Conservation (phyloP, 345 rosid genomes). For the Cardiospermum halicacabum region DNA sequence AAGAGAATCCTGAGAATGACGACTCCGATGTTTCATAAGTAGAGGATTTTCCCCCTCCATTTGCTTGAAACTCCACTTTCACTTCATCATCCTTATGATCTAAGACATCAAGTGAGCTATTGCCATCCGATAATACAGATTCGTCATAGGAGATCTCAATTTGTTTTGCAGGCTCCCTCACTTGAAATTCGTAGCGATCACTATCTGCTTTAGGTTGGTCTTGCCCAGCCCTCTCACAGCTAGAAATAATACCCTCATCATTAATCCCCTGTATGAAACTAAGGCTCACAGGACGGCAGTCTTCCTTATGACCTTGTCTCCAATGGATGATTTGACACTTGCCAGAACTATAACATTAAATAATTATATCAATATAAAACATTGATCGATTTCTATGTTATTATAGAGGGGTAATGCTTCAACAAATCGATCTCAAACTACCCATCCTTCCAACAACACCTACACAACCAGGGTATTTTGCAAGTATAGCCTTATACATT, state of each 20-base stretch:
- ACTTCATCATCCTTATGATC: constrained; percentile 27
- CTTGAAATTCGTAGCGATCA: constrained; percentile 26
- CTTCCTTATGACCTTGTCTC: constrained; percentile 96
- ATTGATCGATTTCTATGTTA: not conserved
- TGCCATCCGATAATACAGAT: constrained; percentile 23
- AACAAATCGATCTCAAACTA: not conserved
- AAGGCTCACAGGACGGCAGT: constrained; percentile 60
- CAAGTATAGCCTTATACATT: not conserved
- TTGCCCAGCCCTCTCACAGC: constrained; percentile 28
- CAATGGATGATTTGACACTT: constrained; percentile 91
- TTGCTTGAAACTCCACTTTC: constrained; percentile 39
- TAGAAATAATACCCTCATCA: constrained; percentile 34
- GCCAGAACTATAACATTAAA: constrained; percentile 57
- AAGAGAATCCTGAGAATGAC: constrained; percentile 74
- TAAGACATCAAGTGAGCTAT: constrained; percentile 31
- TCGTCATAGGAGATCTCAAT: constrained; percentile 28
- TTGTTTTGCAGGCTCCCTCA: constrained; percentile 23
- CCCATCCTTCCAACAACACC: not conserved
- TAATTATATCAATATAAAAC: constrained; percentile 11
- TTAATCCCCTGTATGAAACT: constrained; percentile 16
- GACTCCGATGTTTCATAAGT: constrained; percentile 49
- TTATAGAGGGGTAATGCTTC: not conserved
- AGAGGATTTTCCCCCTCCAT: constrained; percentile 40
- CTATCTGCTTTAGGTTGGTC: constrained; percentile 14
- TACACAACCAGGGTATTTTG: not conserved